A percentile compares a stretch with the other conserved stretches of the same genome.
These are phyloP conservation scores for Fusarium cicatricum DNA, from an alignment of 2,329 filamentous ascomycete species.

Conservation along the genomic window DNA sequence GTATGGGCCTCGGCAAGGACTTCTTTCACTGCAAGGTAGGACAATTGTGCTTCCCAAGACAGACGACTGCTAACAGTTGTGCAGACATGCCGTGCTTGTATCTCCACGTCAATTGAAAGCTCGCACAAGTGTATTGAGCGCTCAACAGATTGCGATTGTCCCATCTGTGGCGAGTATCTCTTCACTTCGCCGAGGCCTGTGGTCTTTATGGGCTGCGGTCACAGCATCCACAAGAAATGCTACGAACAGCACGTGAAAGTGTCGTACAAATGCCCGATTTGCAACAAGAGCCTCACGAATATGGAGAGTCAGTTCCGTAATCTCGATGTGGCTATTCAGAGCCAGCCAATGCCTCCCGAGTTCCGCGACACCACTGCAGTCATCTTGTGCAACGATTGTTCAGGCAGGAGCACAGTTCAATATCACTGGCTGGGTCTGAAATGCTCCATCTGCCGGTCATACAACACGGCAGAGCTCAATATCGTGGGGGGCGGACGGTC, in stretches of 20 bases:
- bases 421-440: conserved; percentile 97
- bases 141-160: conserved; percentile 94
- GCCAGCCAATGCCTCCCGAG: conserved; percentile 90
- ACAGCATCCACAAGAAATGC: conserved; percentile 92
- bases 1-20: conserved; percentile 91
- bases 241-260: conserved; percentile 87
- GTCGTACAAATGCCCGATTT: conserved; percentile 96
- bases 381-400: conserved; percentile 95
- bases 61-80: conserved; percentile 10
- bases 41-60: neutral
- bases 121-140: conserved; percentile 95
- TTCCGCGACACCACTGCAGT: conserved; percentile 82
- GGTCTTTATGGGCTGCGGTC: conserved; percentile 94
- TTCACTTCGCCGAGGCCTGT: conserved; percentile 90
- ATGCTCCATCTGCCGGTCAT: conserved; percentile 77
- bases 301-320: conserved; percentile 97
- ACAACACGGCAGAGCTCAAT: conserved; percentile 73
- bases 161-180: conserved; percentile 96
- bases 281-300: conserved; percentile 94
- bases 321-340: conserved; percentile 84
- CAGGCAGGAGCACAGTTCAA: conserved; percentile 81
- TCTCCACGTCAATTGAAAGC: conserved; percentile 83
- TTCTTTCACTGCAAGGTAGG: conserved; percentile 97
- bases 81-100: conserved; percentile 90
- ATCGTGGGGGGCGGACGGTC: conserved; percentile 58